Percentiles rank a stretch among this genome's conserved stretches.
phyloP scores from a whole-genome alignment of 176 grass and related monocot species.

The Musa troglodytarum region DNA sequence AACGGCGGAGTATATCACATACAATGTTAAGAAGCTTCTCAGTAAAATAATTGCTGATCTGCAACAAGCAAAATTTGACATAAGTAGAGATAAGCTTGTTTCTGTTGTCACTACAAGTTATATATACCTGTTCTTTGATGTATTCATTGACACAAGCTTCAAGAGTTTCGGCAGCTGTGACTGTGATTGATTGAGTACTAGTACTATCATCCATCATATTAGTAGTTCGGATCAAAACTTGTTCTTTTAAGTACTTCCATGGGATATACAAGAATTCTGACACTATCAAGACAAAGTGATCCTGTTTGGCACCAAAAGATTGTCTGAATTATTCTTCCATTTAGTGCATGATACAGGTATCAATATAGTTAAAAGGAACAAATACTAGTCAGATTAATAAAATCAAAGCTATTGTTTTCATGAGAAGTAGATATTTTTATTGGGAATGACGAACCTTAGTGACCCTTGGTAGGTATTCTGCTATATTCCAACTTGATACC shows the following conservation, averaged over 20 bases:
- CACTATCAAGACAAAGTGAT: constrained; percentile 83
- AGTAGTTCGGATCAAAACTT: constrained; percentile 49
- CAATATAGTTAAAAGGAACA: not conserved
- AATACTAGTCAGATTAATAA: not conserved
- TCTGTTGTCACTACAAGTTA: not conserved
- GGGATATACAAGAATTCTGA: constrained; percentile 89
- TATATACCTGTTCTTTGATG: constrained; percentile 60
- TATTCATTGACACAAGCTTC: constrained; percentile 49
- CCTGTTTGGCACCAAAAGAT: constrained; percentile 37
- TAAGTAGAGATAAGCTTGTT: not conserved
- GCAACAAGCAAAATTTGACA: constrained; percentile 21
- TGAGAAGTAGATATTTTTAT: constrained; percentile 4
- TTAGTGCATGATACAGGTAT: constrained; percentile 2
- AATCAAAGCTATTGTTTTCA: not conserved
- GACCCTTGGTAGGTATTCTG: constrained; percentile 69
- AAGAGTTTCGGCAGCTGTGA: constrained; percentile 68
- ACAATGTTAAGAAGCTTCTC: constrained; percentile 87
- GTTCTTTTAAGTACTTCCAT: constrained; percentile 79
- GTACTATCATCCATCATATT: constrained; percentile 40
- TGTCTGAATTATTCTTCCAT: not conserved
- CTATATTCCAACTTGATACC: constrained; percentile 91
- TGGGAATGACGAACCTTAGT: constrained; percentile 56
- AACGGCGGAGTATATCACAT: constrained; percentile 59
- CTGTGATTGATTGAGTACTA: constrained; percentile 87
- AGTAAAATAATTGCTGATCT: constrained; percentile 90